These are phyloP conservation scores for Mycena latifolia DNA, from an alignment of 768 basidiomycete genomes.

Conservation along the genomic window DNA sequence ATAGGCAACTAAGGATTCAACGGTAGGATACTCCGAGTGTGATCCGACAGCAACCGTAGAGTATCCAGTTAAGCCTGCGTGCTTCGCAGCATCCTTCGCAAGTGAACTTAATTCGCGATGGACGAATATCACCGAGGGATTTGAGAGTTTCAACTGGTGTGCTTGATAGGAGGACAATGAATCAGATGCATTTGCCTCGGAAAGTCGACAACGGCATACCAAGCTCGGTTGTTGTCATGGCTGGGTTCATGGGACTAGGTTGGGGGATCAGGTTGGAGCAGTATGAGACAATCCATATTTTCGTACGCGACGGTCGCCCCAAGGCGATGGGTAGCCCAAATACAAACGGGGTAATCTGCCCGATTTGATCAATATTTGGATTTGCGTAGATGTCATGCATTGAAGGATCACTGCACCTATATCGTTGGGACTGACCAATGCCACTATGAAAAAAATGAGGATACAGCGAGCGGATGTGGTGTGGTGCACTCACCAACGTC, in stretches of 20 bases:
- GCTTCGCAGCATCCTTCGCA: neutral
- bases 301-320: conserved; percentile 1
- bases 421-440: neutral
- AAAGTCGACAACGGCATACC: neutral
- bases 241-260: neutral
- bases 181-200: neutral
- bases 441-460: neutral
- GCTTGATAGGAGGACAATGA: neutral
- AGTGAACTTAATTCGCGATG: neutral
- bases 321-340: conserved; percentile 6
- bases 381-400: neutral
- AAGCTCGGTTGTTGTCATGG: neutral
- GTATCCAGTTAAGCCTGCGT: neutral
- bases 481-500: neutral
- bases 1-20: neutral
- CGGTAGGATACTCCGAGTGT: neutral
- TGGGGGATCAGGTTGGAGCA: neutral
- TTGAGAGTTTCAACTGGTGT: neutral
- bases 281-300: neutral
- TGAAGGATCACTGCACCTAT: neutral
- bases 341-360: conserved; percentile 8
- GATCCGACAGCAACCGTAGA: neutral
- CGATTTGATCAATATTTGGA: neutral
- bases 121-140: neutral
- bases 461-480: neutral